phyloP scores from a whole-genome alignment of 306 rosid genomes.

The Cucurbita argyrosperma region DNA sequence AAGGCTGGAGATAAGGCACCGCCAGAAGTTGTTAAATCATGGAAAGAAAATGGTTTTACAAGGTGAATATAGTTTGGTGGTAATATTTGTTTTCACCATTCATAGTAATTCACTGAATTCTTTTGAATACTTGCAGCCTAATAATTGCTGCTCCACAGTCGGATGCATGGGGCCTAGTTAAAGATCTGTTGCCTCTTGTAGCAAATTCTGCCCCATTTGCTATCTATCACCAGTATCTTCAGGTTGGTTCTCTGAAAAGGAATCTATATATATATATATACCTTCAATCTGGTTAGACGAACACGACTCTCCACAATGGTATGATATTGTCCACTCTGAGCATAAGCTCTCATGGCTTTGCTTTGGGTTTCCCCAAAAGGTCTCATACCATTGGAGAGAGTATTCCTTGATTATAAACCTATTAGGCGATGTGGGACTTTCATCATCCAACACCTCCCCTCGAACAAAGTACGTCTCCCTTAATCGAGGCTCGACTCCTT shows the following conservation, averaged over 20 bases:
- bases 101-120: background rate
- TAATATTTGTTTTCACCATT: background rate
- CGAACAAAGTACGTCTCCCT: no score
- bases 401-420: no score
- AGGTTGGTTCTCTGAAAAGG: slow-evolving; percentile 31
- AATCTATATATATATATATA: no score
- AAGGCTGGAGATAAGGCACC: slow-evolving; percentile 75
- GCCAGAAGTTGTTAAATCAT: slow-evolving; percentile 37
- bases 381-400: no score
- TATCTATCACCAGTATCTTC: slow-evolving; percentile 83
- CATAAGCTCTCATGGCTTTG: no score
- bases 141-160: slow-evolving; percentile 76
- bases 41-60: slow-evolving; percentile 86
- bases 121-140: slow-evolving; percentile 30
- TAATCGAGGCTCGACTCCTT: no score
- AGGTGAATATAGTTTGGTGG: slow-evolving; percentile 31
- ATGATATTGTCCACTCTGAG: no score
- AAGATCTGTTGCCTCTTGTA: slow-evolving; percentile 55
- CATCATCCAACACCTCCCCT: no score
- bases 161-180: slow-evolving; percentile 56
- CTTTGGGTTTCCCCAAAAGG: no score
- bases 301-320: no score
- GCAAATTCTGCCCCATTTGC: slow-evolving; percentile 92
- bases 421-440: no score
- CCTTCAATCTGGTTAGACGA: no score